A percentile compares a stretch with the other conserved stretches of the same genome.
Conservation (phyloP, 176 grass and related monocot species). For the Oryza meridionalis region DNA sequence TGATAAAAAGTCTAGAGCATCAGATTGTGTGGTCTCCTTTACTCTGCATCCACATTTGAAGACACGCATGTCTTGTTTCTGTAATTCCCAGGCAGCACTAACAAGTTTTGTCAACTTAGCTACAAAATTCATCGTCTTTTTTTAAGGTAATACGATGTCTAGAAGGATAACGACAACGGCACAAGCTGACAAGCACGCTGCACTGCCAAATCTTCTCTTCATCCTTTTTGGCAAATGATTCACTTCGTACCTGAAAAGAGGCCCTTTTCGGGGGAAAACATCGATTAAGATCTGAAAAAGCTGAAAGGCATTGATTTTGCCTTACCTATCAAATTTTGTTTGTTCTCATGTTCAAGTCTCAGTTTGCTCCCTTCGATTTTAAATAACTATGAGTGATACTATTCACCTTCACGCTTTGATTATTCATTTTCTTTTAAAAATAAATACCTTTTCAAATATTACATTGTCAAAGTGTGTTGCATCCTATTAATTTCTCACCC, state of each 20-base stretch:
- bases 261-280: not conserved
- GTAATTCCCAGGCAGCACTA: slow-evolving; percentile 37
- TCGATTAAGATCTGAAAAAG: slow-evolving; percentile 36
- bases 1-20: slow-evolving; percentile 36
- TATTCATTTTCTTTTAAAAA: too few species aligned
- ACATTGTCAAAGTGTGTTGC: too few species aligned
- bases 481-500: too few species aligned
- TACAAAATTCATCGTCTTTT: slow-evolving; percentile 22
- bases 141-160: slow-evolving; percentile 23
- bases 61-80: slow-evolving; percentile 34
- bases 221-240: slow-evolving; percentile 19
- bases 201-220: slow-evolving; percentile 15
- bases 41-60: slow-evolving; percentile 36
- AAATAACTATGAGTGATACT: too few species aligned
- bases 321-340: not conserved
- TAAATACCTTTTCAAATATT: too few species aligned
- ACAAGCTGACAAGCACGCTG: slow-evolving; percentile 23
- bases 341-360: too few species aligned
- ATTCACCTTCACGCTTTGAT: too few species aligned
- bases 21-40: slow-evolving; percentile 31
- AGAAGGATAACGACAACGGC: slow-evolving; percentile 13
- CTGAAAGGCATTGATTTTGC: slow-evolving; percentile 18
- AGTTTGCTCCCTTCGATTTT: too few species aligned
- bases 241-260: slow-evolving; percentile 24
- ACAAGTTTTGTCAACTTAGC: slow-evolving; percentile 1